Evolutionary conservation across 2,329 filamentous ascomycete genomes (phyloP).

Genomic region (Apiospora koreana): DNA sequence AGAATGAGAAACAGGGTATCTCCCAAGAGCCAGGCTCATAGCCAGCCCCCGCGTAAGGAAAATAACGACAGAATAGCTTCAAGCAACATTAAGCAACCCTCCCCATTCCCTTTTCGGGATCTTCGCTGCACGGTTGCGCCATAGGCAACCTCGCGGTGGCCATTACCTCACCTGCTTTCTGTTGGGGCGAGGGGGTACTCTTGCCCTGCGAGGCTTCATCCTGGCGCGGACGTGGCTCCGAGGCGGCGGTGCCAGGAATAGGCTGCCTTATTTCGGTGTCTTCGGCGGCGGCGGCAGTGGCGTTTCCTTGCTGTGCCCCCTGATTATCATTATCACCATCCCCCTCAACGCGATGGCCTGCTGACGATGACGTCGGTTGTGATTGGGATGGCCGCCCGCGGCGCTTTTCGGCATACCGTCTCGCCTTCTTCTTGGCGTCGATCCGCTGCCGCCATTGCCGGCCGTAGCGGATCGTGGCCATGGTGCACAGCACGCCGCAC

Average conservation of each 20-base stretch:
- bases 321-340: neutral
- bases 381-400: neutral
- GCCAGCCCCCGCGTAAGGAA: neutral
- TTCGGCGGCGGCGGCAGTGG: neutral
- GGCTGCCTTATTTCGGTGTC: neutral
- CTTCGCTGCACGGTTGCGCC: neutral
- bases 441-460: slow-evolving; percentile 40
- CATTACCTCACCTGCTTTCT: neutral
- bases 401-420: slow-evolving; percentile 21
- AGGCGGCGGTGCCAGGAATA: neutral
- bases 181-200: neutral
- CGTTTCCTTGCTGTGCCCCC: neutral
- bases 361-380: neutral
- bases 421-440: slow-evolving; percentile 29
- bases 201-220: neutral
- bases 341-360: neutral
- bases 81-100: neutral
- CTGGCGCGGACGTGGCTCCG: neutral
- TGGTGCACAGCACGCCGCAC: slow-evolving; percentile 36
- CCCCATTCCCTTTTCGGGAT: neutral
- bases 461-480: slow-evolving; percentile 41
- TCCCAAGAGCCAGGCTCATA: neutral
- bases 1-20: neutral
- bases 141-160: neutral
- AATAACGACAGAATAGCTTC: neutral